phyloP scores from a whole-genome alignment of 495 filamentous ascomycete genomes.

The Podospora appendiculata region DNA sequence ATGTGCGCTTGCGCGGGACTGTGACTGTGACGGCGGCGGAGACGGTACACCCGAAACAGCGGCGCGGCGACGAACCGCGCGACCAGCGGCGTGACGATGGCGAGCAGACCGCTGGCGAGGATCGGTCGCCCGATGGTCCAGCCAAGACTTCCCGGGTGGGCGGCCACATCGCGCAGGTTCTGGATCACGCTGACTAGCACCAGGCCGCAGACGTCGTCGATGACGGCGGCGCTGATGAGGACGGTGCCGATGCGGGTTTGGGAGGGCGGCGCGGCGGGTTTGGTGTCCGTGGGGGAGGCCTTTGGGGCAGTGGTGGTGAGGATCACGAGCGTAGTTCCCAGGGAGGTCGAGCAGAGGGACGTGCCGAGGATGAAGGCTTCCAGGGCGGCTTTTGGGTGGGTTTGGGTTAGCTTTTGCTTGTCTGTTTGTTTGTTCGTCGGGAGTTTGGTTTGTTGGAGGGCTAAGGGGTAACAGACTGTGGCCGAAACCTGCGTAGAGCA shows the following conservation, averaged over 20 bases:
- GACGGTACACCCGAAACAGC: conserved; percentile 5
- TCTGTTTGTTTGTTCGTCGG: too few species aligned
- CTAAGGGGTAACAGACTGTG: conserved; percentile 6
- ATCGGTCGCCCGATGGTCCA: conserved; percentile 23
- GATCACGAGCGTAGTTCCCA: conserved; percentile 75
- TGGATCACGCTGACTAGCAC: conserved; percentile 65
- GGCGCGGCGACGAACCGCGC: conserved; percentile 9
- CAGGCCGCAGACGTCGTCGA: conserved; percentile 79
- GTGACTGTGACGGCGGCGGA: too few species aligned
- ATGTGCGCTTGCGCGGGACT: conserved; percentile 1
- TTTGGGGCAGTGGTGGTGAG: conserved; percentile 37
- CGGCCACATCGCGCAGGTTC: conserved; percentile 29
- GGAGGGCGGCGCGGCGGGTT: conserved; percentile 36
- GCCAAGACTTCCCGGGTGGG: conserved; percentile 6
- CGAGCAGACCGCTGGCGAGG: conserved; percentile 16
- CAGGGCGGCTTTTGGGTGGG: conserved; percentile 33
- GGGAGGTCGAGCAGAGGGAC: conserved; percentile 65
- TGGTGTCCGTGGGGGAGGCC: too few species aligned
- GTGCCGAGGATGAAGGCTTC: conserved; percentile 71
- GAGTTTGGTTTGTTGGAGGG: background rate
- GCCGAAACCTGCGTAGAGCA: conserved; percentile 27
- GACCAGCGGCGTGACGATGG: conserved; percentile 15
- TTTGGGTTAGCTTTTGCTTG: too few species aligned
- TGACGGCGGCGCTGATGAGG: conserved; percentile 64
- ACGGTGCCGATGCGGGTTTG: conserved; percentile 61